These are phyloP conservation scores for Pharnaceum exiguum DNA, from an alignment of 148 eudicot species.

Conservation along the genomic window DNA sequence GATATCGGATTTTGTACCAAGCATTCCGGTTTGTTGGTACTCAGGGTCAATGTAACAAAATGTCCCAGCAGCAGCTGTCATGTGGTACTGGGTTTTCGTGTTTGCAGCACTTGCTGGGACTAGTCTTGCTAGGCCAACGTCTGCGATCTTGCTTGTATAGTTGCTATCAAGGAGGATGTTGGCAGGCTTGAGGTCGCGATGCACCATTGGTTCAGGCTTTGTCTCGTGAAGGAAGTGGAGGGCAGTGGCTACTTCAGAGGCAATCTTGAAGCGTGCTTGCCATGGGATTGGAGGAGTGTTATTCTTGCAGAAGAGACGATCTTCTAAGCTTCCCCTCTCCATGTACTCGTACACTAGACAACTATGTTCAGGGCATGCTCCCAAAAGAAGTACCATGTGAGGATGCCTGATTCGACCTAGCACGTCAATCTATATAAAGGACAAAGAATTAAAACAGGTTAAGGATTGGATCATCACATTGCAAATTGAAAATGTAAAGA, in stretches of 20 bases:
- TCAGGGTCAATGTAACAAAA: slow-evolving; percentile 92
- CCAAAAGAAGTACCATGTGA: slow-evolving; percentile 78
- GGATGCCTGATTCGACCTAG: slow-evolving; percentile 77
- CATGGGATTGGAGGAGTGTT: slow-evolving; percentile 65
- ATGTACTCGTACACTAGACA: slow-evolving; percentile 80
- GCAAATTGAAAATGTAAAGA: neutral
- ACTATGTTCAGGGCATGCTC: slow-evolving; percentile 79
- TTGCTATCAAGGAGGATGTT: slow-evolving; percentile 65
- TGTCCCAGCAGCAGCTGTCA: slow-evolving; percentile 87
- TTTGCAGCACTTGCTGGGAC: slow-evolving; percentile 58
- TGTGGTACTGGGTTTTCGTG: slow-evolving; percentile 45
- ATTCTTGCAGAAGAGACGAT: slow-evolving; percentile 52
- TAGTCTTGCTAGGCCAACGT: slow-evolving; percentile 69
- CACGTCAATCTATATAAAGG: slow-evolving; percentile 58
- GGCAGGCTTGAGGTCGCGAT: slow-evolving; percentile 85
- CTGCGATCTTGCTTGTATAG: slow-evolving; percentile 63
- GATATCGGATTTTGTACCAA: slow-evolving; percentile 67
- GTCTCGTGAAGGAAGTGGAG: slow-evolving; percentile 68
- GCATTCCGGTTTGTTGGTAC: slow-evolving; percentile 75
- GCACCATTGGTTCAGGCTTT: slow-evolving; percentile 81
- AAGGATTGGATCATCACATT: neutral
- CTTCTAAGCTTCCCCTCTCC: slow-evolving; percentile 83
- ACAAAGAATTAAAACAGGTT: neutral
- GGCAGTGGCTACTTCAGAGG: slow-evolving; percentile 61
- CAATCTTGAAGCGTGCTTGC: slow-evolving; percentile 57